Base-by-base conservation (phyloP, 495 filamentous ascomycete genomes). In the Penicillium steckii region DNA sequence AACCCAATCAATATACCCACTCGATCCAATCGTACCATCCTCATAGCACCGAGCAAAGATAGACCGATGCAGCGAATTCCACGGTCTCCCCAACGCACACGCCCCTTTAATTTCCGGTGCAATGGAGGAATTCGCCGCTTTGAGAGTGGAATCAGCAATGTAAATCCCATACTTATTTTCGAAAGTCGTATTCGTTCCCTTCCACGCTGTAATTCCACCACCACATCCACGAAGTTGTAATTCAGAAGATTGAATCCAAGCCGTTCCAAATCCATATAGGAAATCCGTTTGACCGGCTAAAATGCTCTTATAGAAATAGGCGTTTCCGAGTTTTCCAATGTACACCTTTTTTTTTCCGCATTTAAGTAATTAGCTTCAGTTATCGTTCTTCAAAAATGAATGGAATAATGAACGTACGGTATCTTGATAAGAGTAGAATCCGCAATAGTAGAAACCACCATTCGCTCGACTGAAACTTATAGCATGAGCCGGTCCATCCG, bases 171-270 rank as follows among this genome's bases (percentile, higher is more conserved):
- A 86, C 49, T 82, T 83, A 64, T 86, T 86, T 5, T 57, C 56
- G 50, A 79, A 82, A 19, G 80, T 84, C 0, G 81, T 85, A 63
- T 86, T 86, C 1, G 76, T 81, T 12, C 81, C 82, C 48, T 86
- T 86, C 83, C 82, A 85, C 6, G 82, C 82, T n/a, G 80, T 84
- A 42, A 85, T 76, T 41, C 83, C 82, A 50, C 83, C 82, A 22
- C 82, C 83, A 59, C 81, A 85, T 45, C 62, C 61, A 25, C 83
- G 76, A 22, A 85, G 71, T 3, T 65, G 61, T 6, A 84, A 48
- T 2, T 62, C 53, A 3, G 65, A 74, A 3, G 67, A 62, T 54
- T 79, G 66, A 25, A 79, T 62, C 67, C 72, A 81, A 22, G 70
- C 70, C 8, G 76, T 80, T 55, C 77, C 76, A 59, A 81, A 81